phyloP scores from a whole-genome alignment of 1,284 basidiomycete species.

The Leccinum insolens region DNA sequence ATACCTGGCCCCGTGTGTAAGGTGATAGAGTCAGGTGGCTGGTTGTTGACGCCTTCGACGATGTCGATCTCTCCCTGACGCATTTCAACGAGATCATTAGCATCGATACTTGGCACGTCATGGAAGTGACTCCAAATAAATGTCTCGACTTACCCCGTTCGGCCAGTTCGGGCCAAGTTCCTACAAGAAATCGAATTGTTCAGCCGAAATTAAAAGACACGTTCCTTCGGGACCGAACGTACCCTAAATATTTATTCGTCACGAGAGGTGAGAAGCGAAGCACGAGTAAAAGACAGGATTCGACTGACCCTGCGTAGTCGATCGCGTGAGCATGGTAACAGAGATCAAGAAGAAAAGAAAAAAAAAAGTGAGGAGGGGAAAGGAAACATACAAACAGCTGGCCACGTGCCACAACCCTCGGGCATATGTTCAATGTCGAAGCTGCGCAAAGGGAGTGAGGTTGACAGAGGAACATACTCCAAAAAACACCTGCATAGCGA shows the following conservation, averaged over 20 bases:
- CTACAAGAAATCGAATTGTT: constrained; percentile 3
- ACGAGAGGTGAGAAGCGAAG: constrained; percentile 6
- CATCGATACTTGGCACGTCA: neutral
- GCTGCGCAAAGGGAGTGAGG: constrained; percentile 19
- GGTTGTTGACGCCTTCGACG: constrained; percentile 67
- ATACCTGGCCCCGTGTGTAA: constrained; percentile 56
- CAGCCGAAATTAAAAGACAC: neutral
- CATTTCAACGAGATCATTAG: neutral
- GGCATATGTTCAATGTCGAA: constrained; percentile 44
- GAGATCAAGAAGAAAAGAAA: neutral
- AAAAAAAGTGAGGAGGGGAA: neutral
- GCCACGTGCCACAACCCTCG: constrained; percentile 42
- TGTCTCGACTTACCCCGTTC: constrained; percentile 15
- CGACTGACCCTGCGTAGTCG: constrained; percentile 26
- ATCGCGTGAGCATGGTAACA: neutral
- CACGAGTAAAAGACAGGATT: neutral
- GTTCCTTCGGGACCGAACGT: neutral
- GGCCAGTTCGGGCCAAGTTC: constrained; percentile 32
- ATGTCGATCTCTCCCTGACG: constrained; percentile 64
- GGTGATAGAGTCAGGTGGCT: constrained; percentile 55
- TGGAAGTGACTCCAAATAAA: neutral
- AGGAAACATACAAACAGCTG: constrained; percentile 32
- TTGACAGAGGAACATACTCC: neutral
- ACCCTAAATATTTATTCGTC: constrained; percentile 16
- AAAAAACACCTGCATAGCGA: constrained; percentile 33